A percentile compares a stretch with the other conserved stretches of the same genome.
These are phyloP conservation scores for Fusarium virguliforme DNA, from an alignment of 2,329 filamentous ascomycete species.

Conservation along the genomic window DNA sequence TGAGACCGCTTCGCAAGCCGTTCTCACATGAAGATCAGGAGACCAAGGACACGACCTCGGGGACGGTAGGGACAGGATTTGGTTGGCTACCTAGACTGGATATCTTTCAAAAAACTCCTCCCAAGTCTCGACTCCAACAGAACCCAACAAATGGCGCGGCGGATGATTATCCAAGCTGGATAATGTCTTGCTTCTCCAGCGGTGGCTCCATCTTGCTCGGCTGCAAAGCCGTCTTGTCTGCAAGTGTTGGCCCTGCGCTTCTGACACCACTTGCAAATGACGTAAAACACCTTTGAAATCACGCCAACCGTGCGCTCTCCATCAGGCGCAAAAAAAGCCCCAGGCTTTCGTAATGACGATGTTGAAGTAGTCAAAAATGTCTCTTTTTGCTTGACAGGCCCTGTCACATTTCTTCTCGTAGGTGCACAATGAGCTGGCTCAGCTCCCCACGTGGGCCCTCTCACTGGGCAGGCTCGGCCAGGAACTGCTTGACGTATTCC, in stretches of 20 bases:
- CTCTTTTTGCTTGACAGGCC: background rate
- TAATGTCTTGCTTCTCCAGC: background rate
- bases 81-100: constrained; percentile 10
- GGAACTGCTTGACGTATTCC: constrained; percentile 77
- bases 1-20: background rate
- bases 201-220: constrained; percentile 7
- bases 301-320: constrained; percentile 36
- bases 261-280: constrained; percentile 33
- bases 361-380: constrained; percentile 11
- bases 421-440: constrained; percentile 21
- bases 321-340: constrained; percentile 14
- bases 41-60: background rate
- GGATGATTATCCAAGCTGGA: constrained; percentile 4
- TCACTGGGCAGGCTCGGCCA: constrained; percentile 50
- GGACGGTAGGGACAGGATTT: background rate
- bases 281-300: constrained; percentile 31
- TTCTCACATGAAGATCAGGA: background rate
- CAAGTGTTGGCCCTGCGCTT: constrained; percentile 3
- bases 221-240: background rate
- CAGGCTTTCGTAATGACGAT: constrained; percentile 18
- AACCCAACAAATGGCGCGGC: background rate
- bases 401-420: background rate
- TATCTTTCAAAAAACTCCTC: constrained; percentile 39
- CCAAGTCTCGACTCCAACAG: constrained; percentile 21
- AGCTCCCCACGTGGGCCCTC: constrained; percentile 43